Percentiles rank a stretch among this genome's conserved stretches.
phyloP scores from a whole-genome alignment of 305 asterid genomes.

The Lippia alba region DNA sequence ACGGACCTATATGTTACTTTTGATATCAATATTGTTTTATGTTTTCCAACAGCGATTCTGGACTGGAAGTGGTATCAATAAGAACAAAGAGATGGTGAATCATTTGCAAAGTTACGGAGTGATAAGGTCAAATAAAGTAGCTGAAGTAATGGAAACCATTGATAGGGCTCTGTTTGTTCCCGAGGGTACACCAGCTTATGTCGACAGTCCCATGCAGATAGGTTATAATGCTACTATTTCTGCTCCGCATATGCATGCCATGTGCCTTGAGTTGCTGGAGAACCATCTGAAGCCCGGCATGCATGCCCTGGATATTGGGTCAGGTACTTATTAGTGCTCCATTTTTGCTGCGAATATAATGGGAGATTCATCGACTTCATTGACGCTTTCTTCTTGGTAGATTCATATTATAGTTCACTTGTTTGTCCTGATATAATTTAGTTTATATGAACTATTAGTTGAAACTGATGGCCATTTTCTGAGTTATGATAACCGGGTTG shows the following conservation, averaged over 20 bases:
- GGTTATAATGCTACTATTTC: constrained; percentile 95
- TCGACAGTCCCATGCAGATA: constrained; percentile 81
- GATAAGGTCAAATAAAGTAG: constrained; percentile 65
- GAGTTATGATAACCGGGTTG: constrained; percentile 7
- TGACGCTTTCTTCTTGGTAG: constrained; percentile 1
- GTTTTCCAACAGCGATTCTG: constrained; percentile 65
- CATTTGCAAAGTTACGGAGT: constrained; percentile 63
- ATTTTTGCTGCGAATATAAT: not conserved
- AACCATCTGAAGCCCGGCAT: constrained; percentile 89
- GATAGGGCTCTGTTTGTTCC: constrained; percentile 95
- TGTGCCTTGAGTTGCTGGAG: constrained; percentile 90
- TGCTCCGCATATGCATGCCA: constrained; percentile 99
- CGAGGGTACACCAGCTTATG: constrained; percentile 72
- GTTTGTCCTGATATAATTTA: not conserved
- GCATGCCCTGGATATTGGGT: constrained; percentile 92
- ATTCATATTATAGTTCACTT: not conserved
- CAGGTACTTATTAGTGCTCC: constrained; percentile 53
- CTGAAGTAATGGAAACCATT: constrained; percentile 81
- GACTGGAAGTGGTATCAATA: constrained; percentile 55
- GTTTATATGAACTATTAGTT: not conserved
- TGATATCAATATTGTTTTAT: constrained; percentile 48
- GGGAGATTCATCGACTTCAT: constrained; percentile 21
- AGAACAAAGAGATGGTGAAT: constrained; percentile 71
- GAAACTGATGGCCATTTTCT: constrained; percentile 18
- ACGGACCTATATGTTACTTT: constrained; percentile 40